Conservation (phyloP, 768 basidiomycete genomes). For the Lactarius vividus region DNA sequence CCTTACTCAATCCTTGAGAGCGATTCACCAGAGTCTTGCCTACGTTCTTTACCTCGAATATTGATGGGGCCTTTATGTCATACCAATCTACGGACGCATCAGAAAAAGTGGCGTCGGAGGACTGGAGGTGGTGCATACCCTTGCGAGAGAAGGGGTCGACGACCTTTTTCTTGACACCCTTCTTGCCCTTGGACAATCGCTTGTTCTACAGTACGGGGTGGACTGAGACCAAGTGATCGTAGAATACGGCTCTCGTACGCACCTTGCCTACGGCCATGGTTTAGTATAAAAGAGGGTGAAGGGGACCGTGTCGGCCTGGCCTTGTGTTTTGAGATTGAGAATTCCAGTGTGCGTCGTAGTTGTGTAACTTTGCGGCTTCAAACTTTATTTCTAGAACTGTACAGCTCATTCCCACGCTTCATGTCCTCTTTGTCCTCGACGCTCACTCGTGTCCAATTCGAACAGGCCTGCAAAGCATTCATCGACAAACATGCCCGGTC, state of each 20-base stretch:
- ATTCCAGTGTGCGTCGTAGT: conserved; percentile 26
- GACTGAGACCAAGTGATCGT: neutral
- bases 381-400: conserved; percentile 58
- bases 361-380: conserved; percentile 48
- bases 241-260: conserved; percentile 29
- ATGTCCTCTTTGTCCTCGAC: conserved; percentile 38
- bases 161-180: conserved; percentile 99
- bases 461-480: conserved; percentile 54
- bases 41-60: conserved; percentile 94
- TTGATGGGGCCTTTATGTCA: conserved; percentile 97
- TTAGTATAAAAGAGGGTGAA: conserved; percentile 36
- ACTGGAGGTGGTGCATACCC: conserved; percentile 50
- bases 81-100: conserved; percentile 79
- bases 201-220: conserved; percentile 69
- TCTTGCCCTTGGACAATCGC: conserved; percentile 96
- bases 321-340: conserved; percentile 46
- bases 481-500: conserved; percentile 35
- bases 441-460: conserved; percentile 60
- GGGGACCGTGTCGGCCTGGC: conserved; percentile 48
- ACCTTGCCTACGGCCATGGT: conserved; percentile 92
- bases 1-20: conserved; percentile 96
- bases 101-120: neutral
- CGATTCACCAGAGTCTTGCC: conserved; percentile 99
- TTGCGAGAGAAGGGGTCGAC: conserved; percentile 99
- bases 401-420: conserved; percentile 35